phyloP scores from a whole-genome alignment of 2,329 filamentous ascomycete species.

The Exophiala oligosperma region DNA sequence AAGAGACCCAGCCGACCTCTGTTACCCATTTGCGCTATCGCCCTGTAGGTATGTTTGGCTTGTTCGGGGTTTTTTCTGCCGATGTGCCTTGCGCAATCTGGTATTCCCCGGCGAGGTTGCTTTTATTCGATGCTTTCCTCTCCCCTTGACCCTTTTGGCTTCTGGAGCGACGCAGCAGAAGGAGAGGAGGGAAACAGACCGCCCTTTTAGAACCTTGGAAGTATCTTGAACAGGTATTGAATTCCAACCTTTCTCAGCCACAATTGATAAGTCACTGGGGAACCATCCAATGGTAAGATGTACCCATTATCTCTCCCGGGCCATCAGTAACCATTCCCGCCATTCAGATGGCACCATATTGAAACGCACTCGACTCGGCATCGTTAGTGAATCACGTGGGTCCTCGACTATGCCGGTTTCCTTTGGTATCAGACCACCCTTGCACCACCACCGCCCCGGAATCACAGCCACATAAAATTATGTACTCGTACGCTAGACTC shows the following conservation, averaged over 20 bases:
- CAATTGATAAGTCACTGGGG: neutral
- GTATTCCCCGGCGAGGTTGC: too few species aligned
- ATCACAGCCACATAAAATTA: neutral
- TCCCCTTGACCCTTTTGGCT: too few species aligned
- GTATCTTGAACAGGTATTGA: too few species aligned
- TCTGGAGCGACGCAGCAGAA: neutral
- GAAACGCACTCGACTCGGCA: neutral
- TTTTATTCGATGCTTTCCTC: too few species aligned
- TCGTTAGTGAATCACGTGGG: neutral
- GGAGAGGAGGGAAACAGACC: neutral
- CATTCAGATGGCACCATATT: neutral
- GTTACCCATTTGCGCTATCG: neutral
- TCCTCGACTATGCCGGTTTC: neutral
- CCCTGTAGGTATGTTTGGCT: neutral
- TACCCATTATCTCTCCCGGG: neutral
- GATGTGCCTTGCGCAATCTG: too few species aligned
- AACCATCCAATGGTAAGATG: neutral
- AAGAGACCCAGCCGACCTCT: constrained; percentile 9
- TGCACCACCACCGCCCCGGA: neutral
- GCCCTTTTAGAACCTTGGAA: too few species aligned
- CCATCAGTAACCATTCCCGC: neutral
- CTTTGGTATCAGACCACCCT: neutral
- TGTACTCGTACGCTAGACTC: neutral
- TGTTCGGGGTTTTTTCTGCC: too few species aligned
- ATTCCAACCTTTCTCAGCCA: neutral